A percentile compares a stretch with the other conserved stretches of the same genome.
Conservation (phyloP, 164 flowering plant species). For the Berberis thunbergii region DNA sequence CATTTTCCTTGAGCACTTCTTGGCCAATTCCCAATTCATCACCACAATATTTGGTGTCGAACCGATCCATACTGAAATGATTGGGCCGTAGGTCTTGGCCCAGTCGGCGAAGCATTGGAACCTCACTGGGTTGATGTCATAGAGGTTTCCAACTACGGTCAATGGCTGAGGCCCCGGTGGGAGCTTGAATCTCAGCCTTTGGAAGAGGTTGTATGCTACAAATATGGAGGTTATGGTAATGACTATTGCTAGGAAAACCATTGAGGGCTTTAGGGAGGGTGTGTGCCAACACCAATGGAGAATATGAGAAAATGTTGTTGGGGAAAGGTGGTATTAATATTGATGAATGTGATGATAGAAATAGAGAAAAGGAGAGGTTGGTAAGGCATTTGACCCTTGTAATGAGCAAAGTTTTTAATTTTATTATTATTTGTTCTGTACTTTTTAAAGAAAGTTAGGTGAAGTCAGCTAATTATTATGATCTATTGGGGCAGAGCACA, state of each 20-base stretch:
- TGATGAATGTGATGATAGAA: too few relatives aligned
- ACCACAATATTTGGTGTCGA: constrained; percentile 37
- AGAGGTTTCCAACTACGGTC: constrained; percentile 47
- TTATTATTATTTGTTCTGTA: too few relatives aligned
- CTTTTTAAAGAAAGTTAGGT: too few relatives aligned
- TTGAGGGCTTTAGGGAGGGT: too few relatives aligned
- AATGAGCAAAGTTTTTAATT: too few relatives aligned
- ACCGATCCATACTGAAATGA: constrained; percentile 44
- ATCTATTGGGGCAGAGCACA: too few relatives aligned
- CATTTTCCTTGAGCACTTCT: constrained; percentile 53
- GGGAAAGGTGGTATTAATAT: too few relatives aligned
- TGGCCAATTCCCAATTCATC: constrained; percentile 29
- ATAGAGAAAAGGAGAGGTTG: too few relatives aligned
- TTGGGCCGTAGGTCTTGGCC: constrained; percentile 40
- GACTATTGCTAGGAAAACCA: neutral
- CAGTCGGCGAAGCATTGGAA: constrained; percentile 46
- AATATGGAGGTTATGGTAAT: constrained; percentile 2
- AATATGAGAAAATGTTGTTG: too few relatives aligned
- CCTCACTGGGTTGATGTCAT: constrained; percentile 40
- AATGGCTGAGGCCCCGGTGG: constrained; percentile 51
- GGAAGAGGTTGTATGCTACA: constrained; percentile 18
- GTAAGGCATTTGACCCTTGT: too few relatives aligned
- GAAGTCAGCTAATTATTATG: too few relatives aligned
- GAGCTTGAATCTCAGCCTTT: constrained; percentile 25
- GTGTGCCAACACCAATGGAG: too few relatives aligned